phyloP scores from a whole-genome alignment of 352 stramenopile species.

The Pythium biforme region DNA sequence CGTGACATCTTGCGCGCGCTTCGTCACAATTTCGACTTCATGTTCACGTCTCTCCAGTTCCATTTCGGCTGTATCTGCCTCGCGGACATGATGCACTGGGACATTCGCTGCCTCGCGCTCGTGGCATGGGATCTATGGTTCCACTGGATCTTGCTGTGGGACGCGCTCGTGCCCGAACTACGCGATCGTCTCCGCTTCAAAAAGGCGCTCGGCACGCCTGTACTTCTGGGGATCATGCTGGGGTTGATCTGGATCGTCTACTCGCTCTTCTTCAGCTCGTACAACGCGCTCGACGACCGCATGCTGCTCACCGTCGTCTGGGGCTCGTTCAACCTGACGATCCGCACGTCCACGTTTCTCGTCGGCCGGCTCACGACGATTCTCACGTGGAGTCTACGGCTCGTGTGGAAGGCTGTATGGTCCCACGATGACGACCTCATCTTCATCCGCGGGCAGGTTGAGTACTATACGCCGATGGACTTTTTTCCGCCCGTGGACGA shows the following conservation, averaged over 20 bases:
- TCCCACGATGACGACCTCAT: constrained; percentile 20
- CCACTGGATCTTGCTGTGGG: constrained; percentile 27
- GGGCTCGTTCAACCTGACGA: constrained; percentile 12
- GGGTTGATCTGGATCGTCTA: constrained; percentile 24
- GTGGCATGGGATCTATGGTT: constrained; percentile 24
- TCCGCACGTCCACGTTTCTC: constrained; percentile 22
- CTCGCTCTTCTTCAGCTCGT: constrained; percentile 26
- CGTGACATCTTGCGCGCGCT: constrained; percentile 16
- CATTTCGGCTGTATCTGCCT: constrained; percentile 16
- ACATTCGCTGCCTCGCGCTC: constrained; percentile 19
- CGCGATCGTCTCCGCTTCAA: constrained; percentile 24
- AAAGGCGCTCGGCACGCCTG: constrained; percentile 21
- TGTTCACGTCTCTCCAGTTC: constrained; percentile 25
- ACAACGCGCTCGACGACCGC: constrained; percentile 23
- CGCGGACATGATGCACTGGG: constrained; percentile 27
- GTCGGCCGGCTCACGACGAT: constrained; percentile 14
- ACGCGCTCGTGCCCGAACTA: constrained; percentile 13
- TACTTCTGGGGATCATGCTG: constrained; percentile 22
- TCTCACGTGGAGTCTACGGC: constrained; percentile 20
- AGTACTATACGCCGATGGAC: constrained; percentile 24
- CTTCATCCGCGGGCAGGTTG: constrained; percentile 16
- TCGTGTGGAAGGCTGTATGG: constrained; percentile 15
- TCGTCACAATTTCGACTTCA: constrained; percentile 23
- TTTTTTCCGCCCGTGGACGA: constrained; percentile 5
- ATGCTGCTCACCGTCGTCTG: constrained; percentile 3